Evolutionary conservation across 257 asterid genomes (phyloP), one percentile per base, ranked within the genome.

Genomic region (Lycium ferocissimum): DNA sequence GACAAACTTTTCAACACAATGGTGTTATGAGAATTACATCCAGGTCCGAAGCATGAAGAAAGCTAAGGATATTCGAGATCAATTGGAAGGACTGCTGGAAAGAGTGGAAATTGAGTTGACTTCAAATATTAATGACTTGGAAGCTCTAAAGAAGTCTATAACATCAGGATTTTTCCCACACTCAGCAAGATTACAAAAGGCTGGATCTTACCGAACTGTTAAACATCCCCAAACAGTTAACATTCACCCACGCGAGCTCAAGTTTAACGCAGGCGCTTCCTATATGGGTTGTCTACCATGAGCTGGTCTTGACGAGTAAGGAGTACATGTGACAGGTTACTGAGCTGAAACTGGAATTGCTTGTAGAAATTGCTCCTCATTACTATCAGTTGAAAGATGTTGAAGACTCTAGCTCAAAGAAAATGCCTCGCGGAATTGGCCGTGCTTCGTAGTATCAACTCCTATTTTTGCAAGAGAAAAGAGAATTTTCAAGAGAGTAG

Each of bases 261-360:
- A 95, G 95, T 82, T 91, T 92, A 86, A 88, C 97, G 33, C 94
- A 88, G 94, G 92, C 84, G 80, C 93, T 86, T 76, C 96, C 97
- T 12, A 90, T 93, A 86, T 95, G 97, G 97, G 93, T 91, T 26
- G 81, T 93, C 76, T 92, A 92, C 89, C 97, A 95, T 83, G 98
- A 95, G 87, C 84, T 95, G 72, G 95, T 95, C 18, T 85, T 92
- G 87, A 95, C 95, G 6, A 88, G 92, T 9, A 94, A 91, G 89
- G 97, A 94, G 91, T 94, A 93, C 88, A 94, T 94, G 97, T 91
- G 95, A 56, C 97, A 93, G 91, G 96, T 91, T 10, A 93, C 94
- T 1, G 97, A 93, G 86, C 85, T 93, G 66, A 92, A 93, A 80
- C 97, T 95, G 2, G 95, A 94, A 53, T 93, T 97, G 97, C 88